Percentiles rank a stretch among this genome's conserved stretches.
Conservation (phyloP, 805 yeast species). For the Yarrowia hollandica region DNA sequence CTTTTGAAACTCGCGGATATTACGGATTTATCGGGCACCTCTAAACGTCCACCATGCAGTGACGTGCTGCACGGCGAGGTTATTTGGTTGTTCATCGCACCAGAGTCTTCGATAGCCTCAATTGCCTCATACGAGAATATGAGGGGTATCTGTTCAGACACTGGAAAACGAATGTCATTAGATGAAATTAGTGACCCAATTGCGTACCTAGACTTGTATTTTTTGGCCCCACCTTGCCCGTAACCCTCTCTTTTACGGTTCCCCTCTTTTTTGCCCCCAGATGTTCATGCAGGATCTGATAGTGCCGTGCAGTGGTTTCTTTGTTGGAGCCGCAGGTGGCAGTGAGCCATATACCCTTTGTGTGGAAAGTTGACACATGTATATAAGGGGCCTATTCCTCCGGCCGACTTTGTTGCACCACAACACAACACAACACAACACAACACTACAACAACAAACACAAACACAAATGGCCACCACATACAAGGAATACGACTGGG, state of each 20-base stretch:
- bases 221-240: neutral
- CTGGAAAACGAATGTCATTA: no score
- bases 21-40: conserved; percentile 1
- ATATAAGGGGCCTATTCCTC: neutral
- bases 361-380: neutral
- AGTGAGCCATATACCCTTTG: neutral
- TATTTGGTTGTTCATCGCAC: neutral
- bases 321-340: neutral
- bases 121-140: neutral
- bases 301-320: conserved; percentile 21
- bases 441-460: neutral
- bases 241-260: neutral
- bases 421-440: neutral
- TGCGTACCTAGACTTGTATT: neutral
- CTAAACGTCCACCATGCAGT: neutral
- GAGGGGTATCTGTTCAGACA: no score
- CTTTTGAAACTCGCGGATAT: neutral
- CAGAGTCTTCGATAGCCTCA: conserved; percentile 12
- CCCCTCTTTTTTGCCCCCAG: no score
- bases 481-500: conserved; percentile 27
- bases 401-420: no score
- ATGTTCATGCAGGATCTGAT: conserved; percentile 26
- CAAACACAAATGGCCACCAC: neutral
- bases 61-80: conserved; percentile 4
- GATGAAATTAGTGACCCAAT: no score